Base-by-base conservation (phyloP, 2,329 filamentous ascomycete species). In the Drechslerella stenobrocha region DNA sequence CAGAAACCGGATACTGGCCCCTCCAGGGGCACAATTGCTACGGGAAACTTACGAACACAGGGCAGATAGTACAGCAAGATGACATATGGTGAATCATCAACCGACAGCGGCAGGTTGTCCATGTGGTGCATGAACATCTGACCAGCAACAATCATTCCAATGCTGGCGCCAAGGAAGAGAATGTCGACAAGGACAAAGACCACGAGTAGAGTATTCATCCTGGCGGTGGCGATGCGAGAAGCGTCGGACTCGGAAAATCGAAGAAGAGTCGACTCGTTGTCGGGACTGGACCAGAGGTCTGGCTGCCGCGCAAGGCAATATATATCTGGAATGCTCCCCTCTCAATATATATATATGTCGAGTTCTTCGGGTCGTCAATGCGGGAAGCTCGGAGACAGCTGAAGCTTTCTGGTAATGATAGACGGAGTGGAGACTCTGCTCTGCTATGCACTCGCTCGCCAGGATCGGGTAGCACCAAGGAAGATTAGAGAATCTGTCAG, bases 61-160 rank as follows among this genome's bases (percentile, higher is more conserved):
- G 82, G 82, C 73, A 80, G 81, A 73, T 80, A 75, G 52, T 75
- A 74, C 52, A 84, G 77, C 51, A 84, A 75, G 48, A 84, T 71
- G 70, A 82, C 78, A 46, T 77, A 75, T 18, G 81, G 80, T 50
- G 83, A 79, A 69, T 79, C 82, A 40, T 77, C 73, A 30, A 79
- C 71, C 8, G 78, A 81, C n/a, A 77, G 77, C 20, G 73, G 74
- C 15, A 76, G 73, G 26, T 75, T 74, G 72, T 79, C 74, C 44
- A 76, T 76, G 44, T 76, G 63, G 32, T 56, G 74, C 74, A 80
- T 76, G 44, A 79, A 80, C 9, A 79, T 75, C 59, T 84, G 75
- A n/a, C 81, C 79, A 72, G 82, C 81, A 67, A 79, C 77, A 40
- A 84, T 74, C 64, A 84, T 74, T 23, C 83, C 74, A 59, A 76